Base-by-base conservation (phyloP, 192 early-diverging fungal species). In the Podila minutissima region DNA sequence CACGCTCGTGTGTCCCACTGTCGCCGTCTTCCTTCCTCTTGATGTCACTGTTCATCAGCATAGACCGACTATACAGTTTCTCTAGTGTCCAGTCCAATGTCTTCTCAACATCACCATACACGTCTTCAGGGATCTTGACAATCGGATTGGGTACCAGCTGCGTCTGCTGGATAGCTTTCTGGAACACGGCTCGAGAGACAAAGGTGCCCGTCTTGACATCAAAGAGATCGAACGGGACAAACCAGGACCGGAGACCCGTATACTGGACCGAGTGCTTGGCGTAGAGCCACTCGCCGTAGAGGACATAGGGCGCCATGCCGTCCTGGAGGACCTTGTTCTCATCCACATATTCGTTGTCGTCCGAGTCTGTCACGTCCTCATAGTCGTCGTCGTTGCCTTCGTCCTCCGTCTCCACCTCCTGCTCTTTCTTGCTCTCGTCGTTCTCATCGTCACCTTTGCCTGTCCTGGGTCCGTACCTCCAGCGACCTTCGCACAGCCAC, bases 241-340 rank as follows among this genome's bases (percentile, higher is more conserved):
- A 81, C 77, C 77, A 81, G 0, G 77, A 81, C 15, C 55, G 32
- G 4, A 81, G 77, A 9, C 71, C 77, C 1, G 77, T 81, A 35
- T 81, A 81, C 38, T 81, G 61, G 35, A 81, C 77, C 22, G 77
- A 81, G 22, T 81, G 77, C 31, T 81, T 81, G 5, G 77, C 77
- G 59, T 73, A 81, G 24, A 81, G 31, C 77, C 77, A 81, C 29
- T 81, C 77, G n/a, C 77, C 77, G 60, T 81, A 81, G 28, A 81
- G 71, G 19, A 81, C 77, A 69, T 81, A 81, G 35, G 77, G 77
- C 2, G 77, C 77, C 71, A 81, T 62, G 15, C 77, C 77, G 31
- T 81, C 77, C 58, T 81, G 77, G 10, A 81, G 71, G 22, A 81
- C 71, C 48, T 50, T 69, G 62, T 72, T 66, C 57, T 81, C 77